Conservation (phyloP, 2,329 filamentous ascomycete species). For the Xylariaceae sp. region DNA sequence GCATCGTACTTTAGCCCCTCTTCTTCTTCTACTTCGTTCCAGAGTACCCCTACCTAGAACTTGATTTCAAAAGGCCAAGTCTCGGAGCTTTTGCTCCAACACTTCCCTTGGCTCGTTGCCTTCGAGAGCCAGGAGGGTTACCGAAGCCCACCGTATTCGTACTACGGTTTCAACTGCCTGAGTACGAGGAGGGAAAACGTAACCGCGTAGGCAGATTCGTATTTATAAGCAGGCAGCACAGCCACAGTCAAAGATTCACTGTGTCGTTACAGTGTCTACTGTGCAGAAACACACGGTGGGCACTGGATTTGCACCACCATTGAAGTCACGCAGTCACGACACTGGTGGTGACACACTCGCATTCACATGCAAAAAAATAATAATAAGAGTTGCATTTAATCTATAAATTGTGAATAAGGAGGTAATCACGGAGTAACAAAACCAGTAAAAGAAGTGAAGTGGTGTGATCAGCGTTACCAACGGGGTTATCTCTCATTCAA, state of each 20-base stretch:
- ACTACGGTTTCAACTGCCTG: too few species aligned
- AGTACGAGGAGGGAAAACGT: too few species aligned
- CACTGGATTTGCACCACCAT: too few species aligned
- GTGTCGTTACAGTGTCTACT: neutral
- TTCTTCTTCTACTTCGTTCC: too few species aligned
- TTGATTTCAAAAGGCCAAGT: too few species aligned
- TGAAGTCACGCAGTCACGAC: neutral
- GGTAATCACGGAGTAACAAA: neutral
- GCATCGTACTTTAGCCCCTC: neutral
- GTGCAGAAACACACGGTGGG: too few species aligned
- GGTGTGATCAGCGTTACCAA: neutral
- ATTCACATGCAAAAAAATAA: neutral
- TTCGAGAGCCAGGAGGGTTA: too few species aligned
- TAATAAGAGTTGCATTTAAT: neutral
- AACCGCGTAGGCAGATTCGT: neutral
- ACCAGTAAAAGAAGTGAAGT: neutral
- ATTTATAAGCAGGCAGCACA: neutral
- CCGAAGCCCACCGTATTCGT: too few species aligned
- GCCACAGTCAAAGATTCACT: neutral
- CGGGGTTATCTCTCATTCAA: neutral
- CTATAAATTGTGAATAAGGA: neutral
- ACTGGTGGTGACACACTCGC: neutral
- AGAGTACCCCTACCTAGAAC: too few species aligned
- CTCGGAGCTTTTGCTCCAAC: too few species aligned
- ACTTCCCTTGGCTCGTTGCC: too few species aligned